Evolutionary conservation across 139 green algal genomes (phyloP), one percentile per base, ranked within the genome.

Genomic region (Micromonas commoda): DNA sequence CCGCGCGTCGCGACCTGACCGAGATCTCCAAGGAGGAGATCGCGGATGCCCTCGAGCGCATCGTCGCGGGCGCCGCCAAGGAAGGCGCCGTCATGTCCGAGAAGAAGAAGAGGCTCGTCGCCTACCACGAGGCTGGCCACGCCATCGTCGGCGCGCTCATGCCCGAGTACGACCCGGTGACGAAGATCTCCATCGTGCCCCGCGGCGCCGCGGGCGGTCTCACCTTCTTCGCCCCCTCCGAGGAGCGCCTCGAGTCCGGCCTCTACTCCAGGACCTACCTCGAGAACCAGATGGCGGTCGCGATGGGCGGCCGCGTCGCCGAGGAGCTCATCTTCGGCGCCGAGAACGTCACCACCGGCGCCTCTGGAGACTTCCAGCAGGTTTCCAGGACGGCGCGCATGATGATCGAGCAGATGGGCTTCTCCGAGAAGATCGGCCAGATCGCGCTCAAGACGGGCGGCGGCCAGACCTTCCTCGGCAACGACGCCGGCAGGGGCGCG

Each of bases 11-110:
- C 70, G 83, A 91, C 67, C 87, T 99, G 45, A 97, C 96, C 87
- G 94, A 98, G 88, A 97, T 99, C 83, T 90, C 77, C 87, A 99
- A 98, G 89, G 96, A 99, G 80, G 96, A 99, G 88, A 97, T 99
- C 75, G 91, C 90, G 19, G 96, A 99, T 80, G 96, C 96, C 0
- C 87, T 99, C 78, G 96, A 99, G 87, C 90, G 95, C 77, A 98
- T 99, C 87, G 91, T 99, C 37, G 96, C 93, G 19, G 95, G 96
- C 33, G 96, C 96, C 29, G 95, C 99, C 89, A 99, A 99, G 91
- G 98, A 98, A 89, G 87, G 86, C 53, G 91, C 94, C 0, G 91
- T 99, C 3, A 94, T 99, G 83, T 90, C 77, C 29, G 92, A 98
- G 76, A 90, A 96, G 83, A 98, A 97, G 92, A 94, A 93, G 77